Evolutionary conservation across 2,329 filamentous ascomycete genomes (phyloP), one percentile per base, ranked within the genome.

Genomic region (Colletotrichum tamarilloi): DNA sequence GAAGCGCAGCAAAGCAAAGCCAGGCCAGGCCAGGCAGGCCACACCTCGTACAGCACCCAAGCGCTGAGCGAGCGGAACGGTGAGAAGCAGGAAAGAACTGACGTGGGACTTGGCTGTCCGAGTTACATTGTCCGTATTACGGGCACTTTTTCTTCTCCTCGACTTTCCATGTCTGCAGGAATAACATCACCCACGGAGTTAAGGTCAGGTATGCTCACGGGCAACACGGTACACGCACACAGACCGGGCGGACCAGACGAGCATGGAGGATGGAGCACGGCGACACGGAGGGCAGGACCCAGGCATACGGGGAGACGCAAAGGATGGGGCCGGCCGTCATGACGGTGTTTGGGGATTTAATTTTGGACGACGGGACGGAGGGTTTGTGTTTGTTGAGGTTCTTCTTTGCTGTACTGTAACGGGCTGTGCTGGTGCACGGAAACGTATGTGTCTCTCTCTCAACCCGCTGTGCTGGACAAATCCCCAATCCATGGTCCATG

Each of bases 331-430:
- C 67, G 60, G 67, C 53, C 55, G 60, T 60, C 53, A 55, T 38
- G 58, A 59, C 52, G 67, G 22, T 69, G 70, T 70, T 63, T 73
- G 22, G 28, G 55, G 70, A 28, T 59, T 69, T 70, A 73, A 73
- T 70, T 70, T 69, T 73, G 49, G 70, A 70, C 67, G 67, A 70
- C 67, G 46, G 42, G 66, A 70, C 66, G 46, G 32, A 35, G 35
- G 59, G 60, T 32, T 58, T 35, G 32, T 65, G 65, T 65, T 57
- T 65, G 70, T 73, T 65, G 70, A 73, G 70, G 60, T 49, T 67
- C 56, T 42, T 19, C 19, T 42, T 42, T 19, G 38, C 16, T 16
- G 38, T 35, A 35, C 64, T 59, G 38, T 55, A 19, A 30, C 66
- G 66, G 52, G 62, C 58, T 55, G 52, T 55, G 52, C 38, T 24